Evolutionary conservation across 176 grass and related monocot genomes (phyloP).

Genomic region (barley (Hordeum vulgare)): DNA sequence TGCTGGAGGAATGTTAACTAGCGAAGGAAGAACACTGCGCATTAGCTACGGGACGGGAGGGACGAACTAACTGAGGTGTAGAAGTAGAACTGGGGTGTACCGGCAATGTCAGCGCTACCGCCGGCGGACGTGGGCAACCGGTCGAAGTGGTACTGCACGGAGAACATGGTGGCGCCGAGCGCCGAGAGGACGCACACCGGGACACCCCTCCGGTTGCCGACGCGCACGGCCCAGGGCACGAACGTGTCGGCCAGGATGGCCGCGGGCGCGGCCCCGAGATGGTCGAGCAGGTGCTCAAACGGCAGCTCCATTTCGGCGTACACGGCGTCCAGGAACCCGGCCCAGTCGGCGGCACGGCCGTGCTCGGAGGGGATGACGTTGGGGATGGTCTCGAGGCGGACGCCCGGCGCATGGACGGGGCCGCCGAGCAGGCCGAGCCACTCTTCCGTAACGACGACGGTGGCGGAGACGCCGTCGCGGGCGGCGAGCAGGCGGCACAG

Average conservation of each 20-base stretch:
- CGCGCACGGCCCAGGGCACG: slow-evolving; percentile 31
- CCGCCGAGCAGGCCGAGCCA: slow-evolving; percentile 43
- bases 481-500: slow-evolving; percentile 46
- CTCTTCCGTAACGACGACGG: slow-evolving; percentile 39
- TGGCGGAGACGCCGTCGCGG: slow-evolving; percentile 19
- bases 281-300: slow-evolving; percentile 30
- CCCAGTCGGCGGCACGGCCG: slow-evolving; percentile 19
- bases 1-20: too few species aligned
- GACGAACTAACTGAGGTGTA: background rate
- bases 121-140: background rate
- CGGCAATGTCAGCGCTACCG: background rate
- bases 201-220: slow-evolving; percentile 18
- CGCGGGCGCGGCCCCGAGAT: background rate
- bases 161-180: slow-evolving; percentile 32
- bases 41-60: too few species aligned
- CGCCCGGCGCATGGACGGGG: background rate
- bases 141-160: slow-evolving; percentile 14
- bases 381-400: slow-evolving; percentile 27
- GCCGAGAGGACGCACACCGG: slow-evolving; percentile 30
- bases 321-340: slow-evolving; percentile 30
- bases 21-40: too few species aligned
- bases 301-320: slow-evolving; percentile 25
- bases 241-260: slow-evolving; percentile 27
- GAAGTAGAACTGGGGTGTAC: background rate
- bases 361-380: slow-evolving; percentile 45